A percentile compares a stretch with the other conserved stretches of the same genome.
Conservation (phyloP, 441 rosid genomes). For the Biscutella auriculata region DNA sequence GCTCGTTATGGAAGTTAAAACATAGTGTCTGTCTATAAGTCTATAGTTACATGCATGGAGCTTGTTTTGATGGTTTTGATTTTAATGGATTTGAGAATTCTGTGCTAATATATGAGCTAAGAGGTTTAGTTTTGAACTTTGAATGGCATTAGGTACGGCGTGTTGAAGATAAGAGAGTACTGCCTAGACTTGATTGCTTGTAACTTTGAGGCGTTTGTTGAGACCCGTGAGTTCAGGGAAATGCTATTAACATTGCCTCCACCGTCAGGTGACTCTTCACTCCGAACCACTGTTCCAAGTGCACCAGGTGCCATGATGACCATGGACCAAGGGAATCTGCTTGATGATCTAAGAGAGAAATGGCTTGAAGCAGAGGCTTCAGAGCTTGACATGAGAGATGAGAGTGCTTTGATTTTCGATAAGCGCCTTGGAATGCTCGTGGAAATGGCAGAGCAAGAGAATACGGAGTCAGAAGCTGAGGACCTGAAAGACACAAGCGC, state of each 20-base stretch:
- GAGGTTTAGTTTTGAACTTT: not conserved
- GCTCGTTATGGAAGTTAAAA: too few relatives aligned
- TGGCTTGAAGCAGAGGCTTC: slow-evolving; percentile 97
- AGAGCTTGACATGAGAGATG: slow-evolving; percentile 94
- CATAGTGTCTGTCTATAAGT: too few relatives aligned
- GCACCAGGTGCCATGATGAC: slow-evolving; percentile 74
- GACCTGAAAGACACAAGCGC: slow-evolving; percentile 17
- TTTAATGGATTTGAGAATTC: not conserved
- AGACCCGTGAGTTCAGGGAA: slow-evolving; percentile 64
- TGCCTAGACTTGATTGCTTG: slow-evolving; percentile 77
- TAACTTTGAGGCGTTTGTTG: slow-evolving; percentile 83
- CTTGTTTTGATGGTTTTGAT: not conserved
- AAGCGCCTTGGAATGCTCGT: slow-evolving; percentile 83
- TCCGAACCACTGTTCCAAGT: slow-evolving; percentile 79
- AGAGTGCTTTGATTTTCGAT: slow-evolving; percentile 79
- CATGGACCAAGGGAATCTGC: slow-evolving; percentile 69
- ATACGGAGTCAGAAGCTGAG: slow-evolving; percentile 19
- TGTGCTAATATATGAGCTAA: not conserved
- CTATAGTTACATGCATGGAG: not conserved
- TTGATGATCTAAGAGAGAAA: slow-evolving; percentile 87
- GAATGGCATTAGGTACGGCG: slow-evolving; percentile 69
- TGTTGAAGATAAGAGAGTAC: slow-evolving; percentile 73
- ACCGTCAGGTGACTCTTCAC: slow-evolving; percentile 88
- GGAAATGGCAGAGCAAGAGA: slow-evolving; percentile 67
- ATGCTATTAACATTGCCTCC: slow-evolving; percentile 88